Base-by-base conservation (phyloP, 331 rosid genomes). In the Pyrus hybrid region DNA sequence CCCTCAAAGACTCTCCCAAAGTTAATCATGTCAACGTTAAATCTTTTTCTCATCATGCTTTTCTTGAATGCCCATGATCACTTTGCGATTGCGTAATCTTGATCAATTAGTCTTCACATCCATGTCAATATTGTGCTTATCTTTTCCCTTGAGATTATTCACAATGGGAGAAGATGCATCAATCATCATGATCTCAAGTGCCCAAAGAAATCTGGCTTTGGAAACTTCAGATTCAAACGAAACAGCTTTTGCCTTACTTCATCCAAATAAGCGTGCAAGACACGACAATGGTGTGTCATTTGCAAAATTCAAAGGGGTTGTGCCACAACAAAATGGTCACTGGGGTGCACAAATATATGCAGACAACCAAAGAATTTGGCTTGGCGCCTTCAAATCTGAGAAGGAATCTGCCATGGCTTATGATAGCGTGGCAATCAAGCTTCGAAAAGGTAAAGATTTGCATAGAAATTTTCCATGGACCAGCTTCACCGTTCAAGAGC, bases 271-370 rank as follows among this genome's bases (percentile, higher is more conserved):
- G 73, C 77, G 73, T 6, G 28, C 77, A 28, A 76, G 72, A 16
- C 56, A 43, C 16, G 61, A 63, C 32, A 49, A 28, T 18, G 68
- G 66, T 33, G 53, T 56, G 18, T 76, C 74, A 11, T 61, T 33
- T 7, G 76, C 68, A n/a, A 88, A 82, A 56, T 86, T 85, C 75
- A 72, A 82, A 75, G 86, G 88, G 33, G 85, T 83, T 16, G 79
- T 84, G 60, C 85, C 83, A 7, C 88, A 76, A 37, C 83, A 84
- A 62, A 86, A 79, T 35, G 87, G 87, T 17, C 80, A 83, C 20
- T 84, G 88, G 82, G 87, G 87, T 14, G 84, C 87, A 18, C 86
- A 86, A 70, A 79, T 86, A 54, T 87, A 81, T n/a, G 83, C 87
- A 9, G 80, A 80, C 80, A 86, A 87, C 61, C 84, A 69, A 74